phyloP scores from a whole-genome alignment of 345 rosid species.

The Firmiana major region DNA sequence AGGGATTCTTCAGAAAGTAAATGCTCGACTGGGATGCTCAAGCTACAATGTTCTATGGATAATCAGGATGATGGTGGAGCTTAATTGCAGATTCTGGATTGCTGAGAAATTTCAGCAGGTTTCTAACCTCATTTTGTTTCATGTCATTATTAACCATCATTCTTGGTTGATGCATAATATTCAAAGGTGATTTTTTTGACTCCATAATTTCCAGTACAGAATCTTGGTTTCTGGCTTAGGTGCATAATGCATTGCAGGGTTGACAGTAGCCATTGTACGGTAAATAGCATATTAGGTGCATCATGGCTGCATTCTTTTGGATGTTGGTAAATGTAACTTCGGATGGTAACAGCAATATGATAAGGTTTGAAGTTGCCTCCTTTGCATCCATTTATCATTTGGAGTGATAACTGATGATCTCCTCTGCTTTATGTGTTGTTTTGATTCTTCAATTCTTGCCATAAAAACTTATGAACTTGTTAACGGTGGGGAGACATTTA shows the following conservation, averaged over 20 bases:
- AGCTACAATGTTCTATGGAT: background rate
- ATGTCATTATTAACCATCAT: no score
- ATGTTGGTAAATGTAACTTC: background rate
- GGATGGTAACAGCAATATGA: background rate
- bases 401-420: no score
- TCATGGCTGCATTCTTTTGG: background rate
- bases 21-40: background rate
- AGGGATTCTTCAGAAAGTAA: background rate
- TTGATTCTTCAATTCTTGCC: no score
- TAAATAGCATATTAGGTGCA: background rate
- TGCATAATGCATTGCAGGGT: background rate
- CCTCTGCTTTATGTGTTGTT: no score
- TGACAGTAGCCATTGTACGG: background rate
- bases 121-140: background rate
- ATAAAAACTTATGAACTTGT: no score
- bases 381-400: background rate
- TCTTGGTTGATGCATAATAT: background rate
- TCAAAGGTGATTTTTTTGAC: background rate
- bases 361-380: background rate
- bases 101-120: background rate
- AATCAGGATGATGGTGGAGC: background rate
- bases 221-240: background rate
- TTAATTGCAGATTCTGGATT: background rate
- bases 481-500: no score
- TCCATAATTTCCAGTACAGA: background rate